Conservation (phyloP, 164 flowering plant species). For the Warburgia ugandensis region DNA sequence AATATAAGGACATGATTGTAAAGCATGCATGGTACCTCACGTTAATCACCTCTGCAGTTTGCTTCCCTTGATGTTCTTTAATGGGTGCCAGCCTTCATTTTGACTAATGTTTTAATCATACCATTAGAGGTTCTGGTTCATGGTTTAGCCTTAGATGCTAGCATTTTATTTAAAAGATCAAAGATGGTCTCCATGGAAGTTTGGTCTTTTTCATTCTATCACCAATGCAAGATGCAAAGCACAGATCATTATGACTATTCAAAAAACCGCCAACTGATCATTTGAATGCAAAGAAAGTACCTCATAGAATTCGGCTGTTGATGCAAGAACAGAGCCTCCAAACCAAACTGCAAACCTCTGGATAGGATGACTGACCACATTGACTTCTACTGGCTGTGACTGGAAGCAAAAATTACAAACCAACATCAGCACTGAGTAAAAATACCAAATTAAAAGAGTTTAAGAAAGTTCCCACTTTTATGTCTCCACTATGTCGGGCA, state of each 20-base stretch:
- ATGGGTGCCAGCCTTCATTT: too few relatives aligned
- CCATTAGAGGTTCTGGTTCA: too few relatives aligned
- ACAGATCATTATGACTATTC: neutral
- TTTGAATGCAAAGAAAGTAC: slow-evolving; percentile 24
- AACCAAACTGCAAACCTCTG: slow-evolving; percentile 99
- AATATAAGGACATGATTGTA: too few relatives aligned
- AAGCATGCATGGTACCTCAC: too few relatives aligned
- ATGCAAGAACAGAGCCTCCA: slow-evolving; percentile 99
- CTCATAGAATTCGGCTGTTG: slow-evolving; percentile 91
- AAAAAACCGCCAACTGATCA: neutral
- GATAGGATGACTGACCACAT: slow-evolving; percentile 96
- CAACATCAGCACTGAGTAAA: neutral
- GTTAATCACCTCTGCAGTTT: too few relatives aligned
- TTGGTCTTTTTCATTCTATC: too few relatives aligned
- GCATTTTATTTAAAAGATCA: too few relatives aligned
- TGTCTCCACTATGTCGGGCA: slow-evolving; percentile 65
- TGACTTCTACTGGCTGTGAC: slow-evolving; percentile 96
- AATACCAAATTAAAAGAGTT: neutral
- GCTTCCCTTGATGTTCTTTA: too few relatives aligned
- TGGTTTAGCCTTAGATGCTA: too few relatives aligned
- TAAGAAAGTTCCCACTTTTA: slow-evolving; percentile 45
- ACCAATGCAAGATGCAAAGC: neutral
- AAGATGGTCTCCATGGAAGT: too few relatives aligned
- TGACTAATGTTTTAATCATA: too few relatives aligned
- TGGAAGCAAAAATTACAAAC: slow-evolving; percentile 15